These are phyloP conservation scores for Pleurotus ostreatus DNA, from an alignment of 768 basidiomycete genomes.

Conservation along the genomic window DNA sequence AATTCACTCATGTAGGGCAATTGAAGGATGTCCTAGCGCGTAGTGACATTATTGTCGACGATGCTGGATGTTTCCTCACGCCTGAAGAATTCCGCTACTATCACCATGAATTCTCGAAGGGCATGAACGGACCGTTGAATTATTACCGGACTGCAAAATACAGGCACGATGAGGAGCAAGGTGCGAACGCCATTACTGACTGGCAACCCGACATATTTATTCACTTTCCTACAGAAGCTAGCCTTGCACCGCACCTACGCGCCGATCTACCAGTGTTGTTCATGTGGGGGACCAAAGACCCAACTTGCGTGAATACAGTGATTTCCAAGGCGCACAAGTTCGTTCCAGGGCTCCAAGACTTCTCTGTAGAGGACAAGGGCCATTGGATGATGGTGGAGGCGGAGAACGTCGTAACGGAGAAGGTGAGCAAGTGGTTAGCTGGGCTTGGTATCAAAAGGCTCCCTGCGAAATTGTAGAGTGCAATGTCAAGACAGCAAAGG, in stretches of 20 bases:
- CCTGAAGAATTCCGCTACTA: slow-evolving; percentile 55
- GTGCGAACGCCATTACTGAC: slow-evolving; percentile 18
- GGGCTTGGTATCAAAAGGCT: slow-evolving; percentile 15
- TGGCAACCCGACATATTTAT: neutral
- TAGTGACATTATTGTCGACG: neutral
- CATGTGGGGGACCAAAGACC: slow-evolving; percentile 56
- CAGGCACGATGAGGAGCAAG: slow-evolving; percentile 65
- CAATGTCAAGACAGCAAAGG: too few relatives aligned
- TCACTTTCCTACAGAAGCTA: slow-evolving; percentile 28
- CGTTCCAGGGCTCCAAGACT: slow-evolving; percentile 44
- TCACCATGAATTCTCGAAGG: slow-evolving; percentile 36
- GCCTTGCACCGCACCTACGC: slow-evolving; percentile 38
- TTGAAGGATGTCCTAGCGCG: neutral
- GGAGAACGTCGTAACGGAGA: slow-evolving; percentile 47
- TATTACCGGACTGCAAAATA: slow-evolving; percentile 64
- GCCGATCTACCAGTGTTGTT: slow-evolving; percentile 55
- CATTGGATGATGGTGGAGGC: slow-evolving; percentile 73
- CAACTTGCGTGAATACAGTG: slow-evolving; percentile 35
- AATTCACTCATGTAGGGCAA: slow-evolving; percentile 1
- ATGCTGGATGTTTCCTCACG: neutral
- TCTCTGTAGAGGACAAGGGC: slow-evolving; percentile 50
- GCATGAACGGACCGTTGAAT: slow-evolving; percentile 70
- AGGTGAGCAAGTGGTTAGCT: slow-evolving; percentile 43
- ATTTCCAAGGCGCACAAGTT: slow-evolving; percentile 45
- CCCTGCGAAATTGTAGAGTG: neutral